Base-by-base conservation (phyloP, 139 green algal genomes). In the Dunaliella primolecta region DNA sequence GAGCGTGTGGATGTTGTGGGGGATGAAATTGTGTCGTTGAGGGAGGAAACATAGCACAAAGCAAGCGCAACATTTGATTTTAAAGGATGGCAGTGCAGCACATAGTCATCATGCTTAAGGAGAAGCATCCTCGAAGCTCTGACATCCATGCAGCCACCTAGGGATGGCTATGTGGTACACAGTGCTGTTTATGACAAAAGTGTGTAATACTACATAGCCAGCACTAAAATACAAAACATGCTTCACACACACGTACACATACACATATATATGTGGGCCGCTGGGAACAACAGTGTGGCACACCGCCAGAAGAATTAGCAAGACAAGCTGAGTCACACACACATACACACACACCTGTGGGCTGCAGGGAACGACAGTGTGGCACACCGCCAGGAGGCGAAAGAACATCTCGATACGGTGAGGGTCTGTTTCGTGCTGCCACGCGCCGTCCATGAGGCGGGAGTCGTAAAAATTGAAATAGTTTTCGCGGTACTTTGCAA, bases 391-490 rank as follows among this genome's bases (percentile, higher is more conserved):
- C 83, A 97, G 91, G 79, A 95, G 81, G 30, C 93, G 88, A 83
- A 95, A 93, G 88, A 97, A 97, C 90, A 89, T 89, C 78, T 89
- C 88, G 7, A 88, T 82, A 35, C 56, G 75, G 23, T 29, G 56
- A 21, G 88, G 27, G 84, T 88, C 87, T 31, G 74, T 21, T 1
- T 24, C 3, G 1, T 82, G 78, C 46, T 77, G 33, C 95, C 96
- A 98, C 2, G 88, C 89, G 29, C 90, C 89, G 33, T 89, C 84
- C 90, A 95, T 90, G 23, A 98, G 78, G 1, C 95, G 88, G n/a
- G 79, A 75, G 88, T 98, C 95, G 27, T 93, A 93, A 80, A 98
- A 97, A 87, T 98, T 98, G 91, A 93, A 94, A 85, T 84, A 93
- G 29, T 71, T 86, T 86, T 94, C 88, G 0, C 85, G 81, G 83